A percentile compares a stretch with the other conserved stretches of the same genome.
Evolutionary conservation across 371 early-diverging fungal genomes (phyloP).

Genomic region (Actinomortierella wolfii): DNA sequence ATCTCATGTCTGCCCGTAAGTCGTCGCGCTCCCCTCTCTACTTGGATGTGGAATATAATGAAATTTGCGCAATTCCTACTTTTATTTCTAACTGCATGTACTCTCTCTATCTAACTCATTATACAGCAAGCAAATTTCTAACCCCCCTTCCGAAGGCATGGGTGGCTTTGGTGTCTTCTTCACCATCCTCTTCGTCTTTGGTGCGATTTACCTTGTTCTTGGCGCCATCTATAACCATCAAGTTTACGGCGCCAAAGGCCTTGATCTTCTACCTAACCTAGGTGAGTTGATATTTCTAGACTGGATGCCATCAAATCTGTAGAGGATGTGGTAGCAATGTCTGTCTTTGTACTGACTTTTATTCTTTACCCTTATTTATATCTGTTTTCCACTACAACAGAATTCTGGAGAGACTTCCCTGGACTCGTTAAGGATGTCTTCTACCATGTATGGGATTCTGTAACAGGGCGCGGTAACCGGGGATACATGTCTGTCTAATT

Average conservation of each 20-base stretch:
- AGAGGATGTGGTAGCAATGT: too few species aligned
- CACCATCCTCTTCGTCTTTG: slow-evolving; percentile 24
- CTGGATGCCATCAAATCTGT: too few species aligned
- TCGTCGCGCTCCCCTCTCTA: background rate
- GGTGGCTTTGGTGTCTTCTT: slow-evolving; percentile 34
- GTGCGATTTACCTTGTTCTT: slow-evolving; percentile 16
- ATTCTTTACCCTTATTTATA: background rate
- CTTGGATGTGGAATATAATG: too few species aligned
- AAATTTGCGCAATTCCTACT: background rate
- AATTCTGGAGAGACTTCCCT: slow-evolving; percentile 45
- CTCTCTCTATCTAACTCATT: background rate
- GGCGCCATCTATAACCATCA: slow-evolving; percentile 36
- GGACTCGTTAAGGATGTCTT: slow-evolving; percentile 30
- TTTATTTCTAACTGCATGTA: background rate
- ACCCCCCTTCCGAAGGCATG: slow-evolving; percentile 24
- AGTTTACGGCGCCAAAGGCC: slow-evolving; percentile 32
- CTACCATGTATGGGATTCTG: slow-evolving; percentile 39
- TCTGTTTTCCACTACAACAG: slow-evolving; percentile 4
- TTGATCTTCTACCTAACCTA: slow-evolving; percentile 34
- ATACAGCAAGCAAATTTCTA: slow-evolving; percentile 9
- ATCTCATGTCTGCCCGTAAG: slow-evolving; percentile 35
- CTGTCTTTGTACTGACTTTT: background rate
- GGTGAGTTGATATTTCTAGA: slow-evolving; percentile 14
- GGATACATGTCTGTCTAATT: slow-evolving; percentile 35
- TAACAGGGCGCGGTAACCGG: slow-evolving; percentile 25